Percentiles rank a stretch among this genome's conserved stretches.
Conservation (phyloP, 192 early-diverging fungal species). For the Rhizophagus clarus region DNA sequence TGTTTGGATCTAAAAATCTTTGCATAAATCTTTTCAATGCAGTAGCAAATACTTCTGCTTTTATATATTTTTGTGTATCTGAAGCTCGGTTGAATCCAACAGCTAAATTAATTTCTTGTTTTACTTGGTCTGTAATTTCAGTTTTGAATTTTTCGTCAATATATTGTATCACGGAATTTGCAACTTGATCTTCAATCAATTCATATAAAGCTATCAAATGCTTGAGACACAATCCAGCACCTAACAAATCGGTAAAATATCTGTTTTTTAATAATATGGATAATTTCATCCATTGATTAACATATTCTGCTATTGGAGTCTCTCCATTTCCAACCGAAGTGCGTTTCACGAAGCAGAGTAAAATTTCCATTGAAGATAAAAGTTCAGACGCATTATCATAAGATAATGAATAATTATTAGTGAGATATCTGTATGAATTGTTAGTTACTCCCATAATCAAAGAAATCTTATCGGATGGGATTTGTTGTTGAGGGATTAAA, state of each 20-base stretch:
- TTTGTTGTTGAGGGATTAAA: constrained; percentile 18
- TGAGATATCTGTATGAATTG: background rate
- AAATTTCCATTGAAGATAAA: constrained; percentile 30
- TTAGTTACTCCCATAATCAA: background rate
- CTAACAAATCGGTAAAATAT: background rate
- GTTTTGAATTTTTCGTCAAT: constrained; percentile 23
- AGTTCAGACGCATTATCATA: constrained; percentile 14
- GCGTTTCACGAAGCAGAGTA: constrained; percentile 32
- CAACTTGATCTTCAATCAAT: constrained; percentile 29
- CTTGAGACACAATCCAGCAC: background rate
- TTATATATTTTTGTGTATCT: background rate
- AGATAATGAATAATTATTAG: background rate
- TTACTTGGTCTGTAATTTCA: background rate
- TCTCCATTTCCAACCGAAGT: constrained; percentile 1
- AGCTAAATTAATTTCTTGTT: background rate
- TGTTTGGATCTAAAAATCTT: constrained; percentile 1
- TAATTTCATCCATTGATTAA: constrained; percentile 27
- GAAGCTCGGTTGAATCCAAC: background rate
- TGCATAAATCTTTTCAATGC: constrained; percentile 31
- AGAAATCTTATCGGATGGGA: background rate
- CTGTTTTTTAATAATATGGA: constrained; percentile 5
- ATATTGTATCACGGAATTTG: background rate
- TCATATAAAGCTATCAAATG: constrained; percentile 36
- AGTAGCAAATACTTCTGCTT: constrained; percentile 6
- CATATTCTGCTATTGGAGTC: constrained; percentile 22